Conservation (phyloP, 345 rosid genomes). For the Abelmoschus esculentus region DNA sequence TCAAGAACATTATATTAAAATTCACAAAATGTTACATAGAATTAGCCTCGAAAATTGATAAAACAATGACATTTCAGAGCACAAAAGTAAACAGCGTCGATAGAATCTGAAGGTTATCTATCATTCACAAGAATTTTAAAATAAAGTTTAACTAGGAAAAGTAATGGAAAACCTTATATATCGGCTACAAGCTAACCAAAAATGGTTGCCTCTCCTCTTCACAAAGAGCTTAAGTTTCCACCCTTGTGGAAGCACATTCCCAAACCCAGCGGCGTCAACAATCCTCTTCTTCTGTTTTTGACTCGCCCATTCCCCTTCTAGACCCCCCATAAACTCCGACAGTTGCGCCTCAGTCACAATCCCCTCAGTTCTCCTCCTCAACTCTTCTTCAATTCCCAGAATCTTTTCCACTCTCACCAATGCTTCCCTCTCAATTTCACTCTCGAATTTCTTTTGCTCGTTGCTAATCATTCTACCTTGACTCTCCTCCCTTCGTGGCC, state of each 20-base stretch:
- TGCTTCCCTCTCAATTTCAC: constrained; percentile 15
- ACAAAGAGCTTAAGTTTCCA: constrained; percentile 67
- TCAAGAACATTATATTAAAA: neutral
- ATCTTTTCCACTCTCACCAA: constrained; percentile 35
- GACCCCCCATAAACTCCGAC: constrained; percentile 40
- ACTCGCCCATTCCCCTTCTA: constrained; percentile 66
- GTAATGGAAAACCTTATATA: constrained; percentile 51
- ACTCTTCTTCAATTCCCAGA: constrained; percentile 34
- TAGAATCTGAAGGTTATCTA: neutral
- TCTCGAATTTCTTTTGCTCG: neutral
- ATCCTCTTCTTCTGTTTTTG: constrained; percentile 53
- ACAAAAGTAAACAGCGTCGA: neutral
- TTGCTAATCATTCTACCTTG: neutral
- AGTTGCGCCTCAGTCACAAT: constrained; percentile 37
- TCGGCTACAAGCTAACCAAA: constrained; percentile 49
- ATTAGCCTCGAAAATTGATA: neutral
- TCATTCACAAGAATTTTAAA: constrained; percentile 4
- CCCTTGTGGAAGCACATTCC: constrained; percentile 45
- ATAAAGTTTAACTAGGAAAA: neutral
- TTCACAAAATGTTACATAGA: neutral
- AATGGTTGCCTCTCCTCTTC: constrained; percentile 33
- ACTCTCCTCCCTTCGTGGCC: constrained; percentile 14
- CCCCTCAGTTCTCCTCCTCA: constrained; percentile 48
- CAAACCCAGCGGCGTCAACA: constrained; percentile 45
- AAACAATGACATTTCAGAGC: neutral